Base-by-base conservation (phyloP, 2,329 filamentous ascomycete species). In the Fusarium sp. region DNA sequence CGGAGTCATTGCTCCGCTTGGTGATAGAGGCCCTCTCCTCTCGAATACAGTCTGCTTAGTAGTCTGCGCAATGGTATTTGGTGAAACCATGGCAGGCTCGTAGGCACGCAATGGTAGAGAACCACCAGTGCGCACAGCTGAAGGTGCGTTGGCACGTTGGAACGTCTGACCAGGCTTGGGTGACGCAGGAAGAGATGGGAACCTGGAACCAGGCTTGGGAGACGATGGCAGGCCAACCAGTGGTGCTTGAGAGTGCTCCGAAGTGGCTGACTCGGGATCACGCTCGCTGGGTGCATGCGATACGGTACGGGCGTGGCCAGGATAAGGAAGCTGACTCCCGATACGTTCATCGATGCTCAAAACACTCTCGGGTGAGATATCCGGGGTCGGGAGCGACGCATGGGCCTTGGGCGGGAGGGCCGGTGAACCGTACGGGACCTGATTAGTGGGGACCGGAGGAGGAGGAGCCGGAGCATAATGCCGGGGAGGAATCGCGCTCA, bases 41-140 rank as follows among this genome's bases (percentile, higher is more conserved):
- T 91, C 90, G 70, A 92, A 89, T 3, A 91, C 88, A 0, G 90
- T 92, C 79, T 91, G 89, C 82, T 91, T 91, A 33, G 89, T 89
- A 8, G 83, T 86, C 58, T 85, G 83, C 12, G 79, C 71, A 38
- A 82, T 80, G 11, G 85, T 83, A 9, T 82, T 83, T 5, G 89
- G 88, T 33, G 88, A 89, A 56, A 80, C 81, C 51, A 89, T 70
- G 4, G 86, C 78, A n/a, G 88, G 85, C 77, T 91, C 89, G 72
- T 91, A 91, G 12, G 89, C 89, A 68, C 90, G 88, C 58, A 91
- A 82, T 1, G 90, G 90, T 42, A 92, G 83, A 3, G 85, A 79
- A 42, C 90, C 88, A 45, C 87, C 88, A 6, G 87, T 86, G 58
- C 88, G 87, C 36, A 90, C 84, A 1, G 88, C 88, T 15, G 87